Conservation (phyloP, 805 yeast species). For the Komagataella mondaviorum region DNA sequence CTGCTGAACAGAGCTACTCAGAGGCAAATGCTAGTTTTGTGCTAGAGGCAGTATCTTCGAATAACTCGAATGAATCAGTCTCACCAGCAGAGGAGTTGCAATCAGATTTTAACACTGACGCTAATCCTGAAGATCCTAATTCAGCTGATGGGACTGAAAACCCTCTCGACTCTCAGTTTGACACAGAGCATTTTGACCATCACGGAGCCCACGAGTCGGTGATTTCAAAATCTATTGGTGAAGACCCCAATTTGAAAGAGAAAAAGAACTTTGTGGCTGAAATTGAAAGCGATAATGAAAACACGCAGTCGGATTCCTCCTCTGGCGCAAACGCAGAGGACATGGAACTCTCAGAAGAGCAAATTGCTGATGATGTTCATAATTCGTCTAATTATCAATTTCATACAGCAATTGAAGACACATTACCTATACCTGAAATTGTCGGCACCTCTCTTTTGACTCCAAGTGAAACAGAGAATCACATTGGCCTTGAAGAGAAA, state of each 20-base stretch:
- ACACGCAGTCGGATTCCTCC: not conserved
- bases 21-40: not conserved
- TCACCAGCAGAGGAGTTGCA: not conserved
- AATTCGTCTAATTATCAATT: not conserved
- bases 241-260: not conserved
- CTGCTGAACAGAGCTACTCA: not conserved
- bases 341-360: not conserved
- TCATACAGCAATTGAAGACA: not conserved
- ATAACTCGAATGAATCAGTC: not conserved
- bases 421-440: not conserved
- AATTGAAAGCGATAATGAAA: not conserved
- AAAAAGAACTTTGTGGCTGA: too few species aligned
- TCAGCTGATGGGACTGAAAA: not conserved
- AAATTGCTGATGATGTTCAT: not conserved
- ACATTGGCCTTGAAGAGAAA: not conserved
- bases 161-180: not conserved
- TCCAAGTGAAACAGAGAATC: not conserved
- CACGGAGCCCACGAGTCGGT: not conserved
- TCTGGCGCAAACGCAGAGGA: not conserved
- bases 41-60: not conserved
- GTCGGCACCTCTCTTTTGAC: not conserved
- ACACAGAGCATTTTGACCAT: too few species aligned
- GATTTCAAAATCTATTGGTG: not conserved
- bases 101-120: not conserved
- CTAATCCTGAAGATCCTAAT: not conserved